Base-by-base conservation (phyloP, 306 rosid species). In the Cicer judaicum region DNA sequence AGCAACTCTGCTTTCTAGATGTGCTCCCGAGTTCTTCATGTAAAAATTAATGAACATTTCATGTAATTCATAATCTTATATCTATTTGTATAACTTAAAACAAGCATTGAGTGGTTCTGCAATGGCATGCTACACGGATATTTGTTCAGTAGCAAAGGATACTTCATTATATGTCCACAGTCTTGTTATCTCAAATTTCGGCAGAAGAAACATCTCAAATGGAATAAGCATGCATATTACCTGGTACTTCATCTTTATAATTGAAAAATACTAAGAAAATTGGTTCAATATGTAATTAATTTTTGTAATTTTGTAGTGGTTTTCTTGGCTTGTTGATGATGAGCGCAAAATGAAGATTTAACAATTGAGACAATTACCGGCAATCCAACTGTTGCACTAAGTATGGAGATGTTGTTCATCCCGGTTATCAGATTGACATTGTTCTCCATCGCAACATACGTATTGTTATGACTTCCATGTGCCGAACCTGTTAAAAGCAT, bases 381-480 rank as follows among this genome's bases (percentile, higher is more conserved):
- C 77, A 94, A 72, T 80, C 97, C 97, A 18, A 90, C 95, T 74
- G 91, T 88, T 68, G 84, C 92, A 70, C 98, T 88, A 36, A 94
- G 96, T 13, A 94, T 81, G 41, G 98, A 91, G 79, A 94, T 84
- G 64, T 85, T 54, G 81, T 89, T 94, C 60, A 42, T 50, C 42
- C 97, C 97, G 0, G 65, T 78, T 70, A 72, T 84, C 64, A 94
- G 71, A 12, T 79, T 74, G 71, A 88, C 76, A 36, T 61, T 81
- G 6, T 24, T 60, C 52, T 79, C 84, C 79, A 81, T 84, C 64
- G 79, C 44, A 79, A 86, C 85, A n/a, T 72, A 60, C 68, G 0
- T 18, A 59, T 75, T 68, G 14, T 72, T 11, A 70, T 47, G 87
- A 70, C 49, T 73, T 52, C 97, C 97, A 80, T 85, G 96, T 21